These are phyloP conservation scores for Globisporangium solare DNA, from an alignment of 352 stramenopile genomes.

Conservation along the genomic window DNA sequence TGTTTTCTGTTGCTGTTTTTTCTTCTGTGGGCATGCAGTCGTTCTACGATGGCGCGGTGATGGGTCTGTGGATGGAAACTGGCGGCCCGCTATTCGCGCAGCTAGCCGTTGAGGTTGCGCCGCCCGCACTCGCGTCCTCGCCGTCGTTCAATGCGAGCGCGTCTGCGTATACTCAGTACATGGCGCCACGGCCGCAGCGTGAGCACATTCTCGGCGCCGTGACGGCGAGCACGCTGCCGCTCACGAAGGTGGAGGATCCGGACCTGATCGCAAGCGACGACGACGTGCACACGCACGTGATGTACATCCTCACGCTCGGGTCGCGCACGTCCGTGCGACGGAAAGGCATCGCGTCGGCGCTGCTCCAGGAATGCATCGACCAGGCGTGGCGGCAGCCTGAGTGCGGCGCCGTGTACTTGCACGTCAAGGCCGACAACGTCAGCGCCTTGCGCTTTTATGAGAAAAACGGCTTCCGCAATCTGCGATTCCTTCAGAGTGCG, in stretches of 20 bases:
- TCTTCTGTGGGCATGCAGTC: conserved; percentile 19
- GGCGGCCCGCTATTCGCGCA: conserved; percentile 87
- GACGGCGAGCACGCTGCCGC: conserved; percentile 84
- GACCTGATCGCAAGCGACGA: conserved; percentile 49
- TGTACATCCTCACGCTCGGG: conserved; percentile 97
- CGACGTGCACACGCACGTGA: conserved; percentile 77
- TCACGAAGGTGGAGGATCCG: conserved; percentile 62
- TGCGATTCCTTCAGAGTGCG: conserved; percentile 89
- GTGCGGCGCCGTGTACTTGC: conserved; percentile 93
- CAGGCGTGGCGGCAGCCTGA: conserved; percentile 66
- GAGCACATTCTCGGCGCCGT: conserved; percentile 86
- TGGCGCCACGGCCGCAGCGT: conserved; percentile 9
- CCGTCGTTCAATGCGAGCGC: conserved; percentile 5
- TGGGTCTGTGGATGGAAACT: conserved; percentile 84
- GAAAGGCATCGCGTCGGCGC: conserved; percentile 85
- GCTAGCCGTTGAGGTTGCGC: conserved; percentile 62
- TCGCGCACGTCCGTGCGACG: conserved; percentile 80
- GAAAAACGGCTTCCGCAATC: conserved; percentile 91
- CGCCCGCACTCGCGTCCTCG: conserved; percentile 13
- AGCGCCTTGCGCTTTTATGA: conserved; percentile 95
- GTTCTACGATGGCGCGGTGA: conserved; percentile 93
- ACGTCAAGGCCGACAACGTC: conserved; percentile 96
- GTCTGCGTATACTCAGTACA: conserved; percentile 1
- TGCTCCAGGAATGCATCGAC: conserved; percentile 88
- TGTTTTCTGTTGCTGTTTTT: neutral